Conservation (phyloP, 2,329 filamentous ascomycete genomes). For the Sphaceloma murrayae region DNA sequence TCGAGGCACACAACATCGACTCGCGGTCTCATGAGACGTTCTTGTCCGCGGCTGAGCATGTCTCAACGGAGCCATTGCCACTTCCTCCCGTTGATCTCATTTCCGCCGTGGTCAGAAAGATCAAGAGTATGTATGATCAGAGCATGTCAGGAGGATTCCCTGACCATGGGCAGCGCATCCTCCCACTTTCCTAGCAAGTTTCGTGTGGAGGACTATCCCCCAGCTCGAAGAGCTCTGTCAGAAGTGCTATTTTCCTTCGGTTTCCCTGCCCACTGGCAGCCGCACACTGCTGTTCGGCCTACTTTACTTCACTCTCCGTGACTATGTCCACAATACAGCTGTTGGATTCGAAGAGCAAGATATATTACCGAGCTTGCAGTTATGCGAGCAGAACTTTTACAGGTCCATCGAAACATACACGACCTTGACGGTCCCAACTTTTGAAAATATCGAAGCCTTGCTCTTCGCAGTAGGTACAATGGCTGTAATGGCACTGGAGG, state of each 20-base stretch:
- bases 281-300: conserved; percentile 17
- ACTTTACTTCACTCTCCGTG: conserved; percentile 16
- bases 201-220: conserved; percentile 5
- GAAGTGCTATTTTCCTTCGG: conserved; percentile 16
- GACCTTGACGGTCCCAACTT: conserved; percentile 15
- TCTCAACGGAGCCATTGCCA: conserved; percentile 10
- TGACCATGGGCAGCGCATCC: conserved; percentile 17
- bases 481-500: background rate
- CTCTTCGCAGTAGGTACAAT: conserved; percentile 15
- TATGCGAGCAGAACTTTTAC: conserved; percentile 18
- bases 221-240: conserved; percentile 16
- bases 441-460: conserved; percentile 15
- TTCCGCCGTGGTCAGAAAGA: conserved; percentile 15
- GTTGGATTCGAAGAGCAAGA: conserved; percentile 9
- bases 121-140: conserved; percentile 15
- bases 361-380: conserved; percentile 6
- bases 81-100: conserved; percentile 15
- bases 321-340: conserved; percentile 15
- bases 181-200: conserved; percentile 14
- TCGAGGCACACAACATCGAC: conserved; percentile 17
- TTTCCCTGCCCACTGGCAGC: conserved; percentile 12
- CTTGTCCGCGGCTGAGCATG: conserved; percentile 4
- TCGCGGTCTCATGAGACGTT: conserved; percentile 16
- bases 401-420: conserved; percentile 16
- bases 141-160: no score